These are phyloP conservation scores for Pinus taeda DNA, from an alignment of 75 land plant species.

Conservation along the genomic window DNA sequence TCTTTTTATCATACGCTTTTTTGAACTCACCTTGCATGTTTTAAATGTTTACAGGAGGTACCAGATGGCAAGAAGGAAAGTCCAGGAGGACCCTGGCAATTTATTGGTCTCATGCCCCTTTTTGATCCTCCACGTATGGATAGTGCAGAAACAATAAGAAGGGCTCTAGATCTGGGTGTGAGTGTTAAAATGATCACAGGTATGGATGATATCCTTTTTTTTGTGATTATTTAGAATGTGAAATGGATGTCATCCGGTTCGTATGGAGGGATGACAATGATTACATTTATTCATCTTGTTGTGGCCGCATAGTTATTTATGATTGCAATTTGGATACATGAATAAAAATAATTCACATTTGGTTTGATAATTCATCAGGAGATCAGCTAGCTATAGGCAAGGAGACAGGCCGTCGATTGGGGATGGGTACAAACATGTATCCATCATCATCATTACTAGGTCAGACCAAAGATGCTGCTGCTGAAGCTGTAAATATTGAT, in stretches of 20 bases:
- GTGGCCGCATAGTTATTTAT: too few relatives aligned
- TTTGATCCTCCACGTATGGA: conserved; percentile 83
- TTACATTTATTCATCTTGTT: not conserved
- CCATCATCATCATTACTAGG: conserved; percentile 62
- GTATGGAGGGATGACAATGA: not conserved
- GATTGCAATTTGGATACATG: not conserved
- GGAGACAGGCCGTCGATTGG: conserved; percentile 58
- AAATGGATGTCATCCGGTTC: conserved; percentile 56
- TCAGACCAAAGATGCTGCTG: conserved; percentile 29
- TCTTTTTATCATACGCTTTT: not conserved
- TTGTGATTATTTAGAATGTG: conserved; percentile 17
- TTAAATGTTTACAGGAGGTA: conserved; percentile 35
- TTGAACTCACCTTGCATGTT: not conserved
- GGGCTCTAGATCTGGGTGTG: conserved; percentile 72
- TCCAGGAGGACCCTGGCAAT: conserved; percentile 63
- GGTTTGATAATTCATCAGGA: conserved; percentile 17
- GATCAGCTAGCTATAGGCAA: conserved; percentile 63
- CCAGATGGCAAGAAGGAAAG: conserved; percentile 75
- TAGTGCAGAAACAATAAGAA: conserved; percentile 75
- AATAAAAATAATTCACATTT: not conserved
- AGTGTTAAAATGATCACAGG: conserved; percentile 76
- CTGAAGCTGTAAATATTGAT: conserved; percentile 41
- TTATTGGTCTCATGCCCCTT: conserved; percentile 59
- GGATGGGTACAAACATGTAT: conserved; percentile 70
- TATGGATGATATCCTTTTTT: not conserved